phyloP scores from a whole-genome alignment of 495 filamentous ascomycete genomes.

The Annulohypoxylon moriforme region DNA sequence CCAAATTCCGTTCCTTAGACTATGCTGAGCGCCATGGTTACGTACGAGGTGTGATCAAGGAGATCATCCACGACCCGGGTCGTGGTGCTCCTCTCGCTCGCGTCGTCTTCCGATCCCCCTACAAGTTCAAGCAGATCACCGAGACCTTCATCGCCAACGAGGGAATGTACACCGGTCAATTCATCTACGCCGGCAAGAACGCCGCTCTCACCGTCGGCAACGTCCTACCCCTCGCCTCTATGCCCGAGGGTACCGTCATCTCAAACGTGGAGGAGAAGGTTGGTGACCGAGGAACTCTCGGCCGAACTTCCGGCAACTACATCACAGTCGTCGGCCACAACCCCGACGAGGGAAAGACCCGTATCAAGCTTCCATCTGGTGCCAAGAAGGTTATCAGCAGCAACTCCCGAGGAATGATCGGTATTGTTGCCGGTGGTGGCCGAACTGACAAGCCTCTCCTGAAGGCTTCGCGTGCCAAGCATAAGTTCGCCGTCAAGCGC shows the following conservation, averaged over 20 bases:
- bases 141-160: conserved; percentile 99
- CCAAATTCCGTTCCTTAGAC: conserved; percentile 95
- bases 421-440: conserved; percentile 98
- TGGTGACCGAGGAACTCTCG: conserved; percentile 95
- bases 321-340: conserved; percentile 99
- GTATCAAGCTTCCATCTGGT: conserved; percentile 97
- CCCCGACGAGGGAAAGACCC: conserved; percentile 98
- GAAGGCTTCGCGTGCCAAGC: conserved; percentile 98
- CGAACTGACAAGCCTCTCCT: conserved; percentile 99
- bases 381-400: conserved; percentile 99
- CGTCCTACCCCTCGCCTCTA: conserved; percentile 89
- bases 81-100: conserved; percentile 97
- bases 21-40: conserved; percentile 97
- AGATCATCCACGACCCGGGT: conserved; percentile 98
- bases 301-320: conserved; percentile 98
- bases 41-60: conserved; percentile 95
- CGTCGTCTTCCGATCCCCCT: conserved; percentile 93
- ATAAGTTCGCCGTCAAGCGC: conserved; percentile 99
- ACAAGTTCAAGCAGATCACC: conserved; percentile 88
- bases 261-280: conserved; percentile 99
- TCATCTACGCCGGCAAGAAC: conserved; percentile 99
- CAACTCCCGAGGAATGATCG: conserved; percentile 95
- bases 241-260: conserved; percentile 98
- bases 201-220: conserved; percentile 95
- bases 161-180: conserved; percentile 99